Evolutionary conservation across 306 rosid genomes (phyloP).

Genomic region (Begonia peltatifolia): DNA sequence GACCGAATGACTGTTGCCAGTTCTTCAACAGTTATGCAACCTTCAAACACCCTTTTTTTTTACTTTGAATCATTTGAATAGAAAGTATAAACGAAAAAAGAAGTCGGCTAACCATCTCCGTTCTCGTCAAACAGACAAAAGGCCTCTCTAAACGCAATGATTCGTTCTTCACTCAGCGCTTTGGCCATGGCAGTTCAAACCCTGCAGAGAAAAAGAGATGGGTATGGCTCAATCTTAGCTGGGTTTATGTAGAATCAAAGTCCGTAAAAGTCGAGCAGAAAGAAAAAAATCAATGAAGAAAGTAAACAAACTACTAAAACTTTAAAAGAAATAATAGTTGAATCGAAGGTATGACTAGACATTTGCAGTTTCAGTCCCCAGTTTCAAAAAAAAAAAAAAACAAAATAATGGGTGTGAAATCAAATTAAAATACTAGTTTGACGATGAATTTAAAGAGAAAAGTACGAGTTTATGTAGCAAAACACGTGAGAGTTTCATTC

Average conservation of each 20-base stretch:
- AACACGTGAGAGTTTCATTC: too few species aligned
- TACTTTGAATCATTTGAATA: too few species aligned
- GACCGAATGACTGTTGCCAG: conserved; percentile 87
- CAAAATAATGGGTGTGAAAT: too few species aligned
- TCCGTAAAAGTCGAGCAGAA: background rate
- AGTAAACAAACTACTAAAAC: too few species aligned
- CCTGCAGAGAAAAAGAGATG: conserved; percentile 11
- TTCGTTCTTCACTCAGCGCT: conserved; percentile 55
- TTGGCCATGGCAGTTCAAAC: conserved; percentile 33
- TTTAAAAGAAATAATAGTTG: too few species aligned
- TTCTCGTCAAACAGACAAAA: conserved; percentile 83
- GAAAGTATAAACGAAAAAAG: background rate
- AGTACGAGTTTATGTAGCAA: too few species aligned
- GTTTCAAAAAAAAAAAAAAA: too few species aligned
- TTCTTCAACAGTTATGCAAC: conserved; percentile 92
- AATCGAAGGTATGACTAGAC: too few species aligned
- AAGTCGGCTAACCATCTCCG: conserved; percentile 63
- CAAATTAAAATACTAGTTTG: too few species aligned
- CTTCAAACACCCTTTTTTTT: conserved; percentile 13
- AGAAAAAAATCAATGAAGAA: too few species aligned
- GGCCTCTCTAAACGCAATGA: conserved; percentile 81
- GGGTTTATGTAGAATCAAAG: conserved; percentile 55
- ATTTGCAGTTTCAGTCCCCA: too few species aligned
- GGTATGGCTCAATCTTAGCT: conserved; percentile 60
- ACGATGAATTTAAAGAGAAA: too few species aligned